Evolutionary conservation across 2,329 filamentous ascomycete species (phyloP), one percentile per base, ranked within the genome.

Genomic region (Emericellopsis cladophorae): DNA sequence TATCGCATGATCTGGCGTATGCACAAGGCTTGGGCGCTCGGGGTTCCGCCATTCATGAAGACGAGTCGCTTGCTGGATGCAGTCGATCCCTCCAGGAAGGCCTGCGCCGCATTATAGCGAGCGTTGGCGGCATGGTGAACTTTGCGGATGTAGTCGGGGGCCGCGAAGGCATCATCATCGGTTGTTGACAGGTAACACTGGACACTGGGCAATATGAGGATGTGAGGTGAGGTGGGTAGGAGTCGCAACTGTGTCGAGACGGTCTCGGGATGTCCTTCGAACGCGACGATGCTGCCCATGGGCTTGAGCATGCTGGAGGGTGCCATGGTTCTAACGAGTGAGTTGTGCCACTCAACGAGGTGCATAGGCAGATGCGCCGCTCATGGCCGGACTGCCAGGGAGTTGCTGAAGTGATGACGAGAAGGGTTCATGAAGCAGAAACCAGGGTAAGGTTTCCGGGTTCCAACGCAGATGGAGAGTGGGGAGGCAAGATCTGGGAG

Each of bases 241-340:
- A 81, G 64, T 37, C 68, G 68, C 32, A 81, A 58, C 48, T 81
- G 77, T 4, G 73, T 78, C 21, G 70, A 67, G 24, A 81, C 63
- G 24, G 64, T 59, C 36, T 77, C 68, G 21, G 57, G 49, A 26
- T 72, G 64, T 6, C 77, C 77, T 51, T 81, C 77, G 42, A 81
- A 68, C 45, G 76, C 74, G 40, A 81, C 64, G 40, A 81, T 56
- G 51, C 65, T 72, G 37, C 75, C 74, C 37, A 50, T 41, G 26
- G 45, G 40, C n/a, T 49, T 35, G n/a, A 10, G n/a, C 18, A 35
- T 35, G 9, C 9, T 29, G 26, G 26, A 12, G 12, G 26, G 4
- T 3, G 26, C 12, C 26, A 29, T 29, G 8, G 7, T 29, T 29
- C 9, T 12, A 12, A 3, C 4, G 26, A 29, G 26, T 29, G 8